phyloP scores from a whole-genome alignment of 1,284 basidiomycete species.

The Ustilago nuda region DNA sequence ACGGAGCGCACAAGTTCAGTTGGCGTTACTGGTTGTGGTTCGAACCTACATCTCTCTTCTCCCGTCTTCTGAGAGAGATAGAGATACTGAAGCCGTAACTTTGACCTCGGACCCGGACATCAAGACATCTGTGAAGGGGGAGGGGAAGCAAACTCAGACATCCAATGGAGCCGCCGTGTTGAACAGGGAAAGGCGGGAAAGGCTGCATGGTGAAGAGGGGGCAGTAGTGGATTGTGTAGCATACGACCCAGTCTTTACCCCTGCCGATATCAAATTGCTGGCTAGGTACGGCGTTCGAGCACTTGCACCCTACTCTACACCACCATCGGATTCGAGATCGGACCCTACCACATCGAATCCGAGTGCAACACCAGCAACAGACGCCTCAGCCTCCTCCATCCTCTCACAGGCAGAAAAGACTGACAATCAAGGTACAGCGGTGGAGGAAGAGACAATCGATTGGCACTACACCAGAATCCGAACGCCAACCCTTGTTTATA shows the following conservation, averaged over 20 bases:
- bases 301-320: not conserved
- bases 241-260: conserved; percentile 39
- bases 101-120: not conserved
- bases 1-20: conserved; percentile 34
- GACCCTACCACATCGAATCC: not conserved
- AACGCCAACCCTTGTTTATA: conserved; percentile 28
- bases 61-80: too few relatives aligned
- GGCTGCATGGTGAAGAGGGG: not conserved
- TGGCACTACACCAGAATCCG: conserved; percentile 1
- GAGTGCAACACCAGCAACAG: not conserved
- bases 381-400: not conserved
- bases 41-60: conserved; percentile 1
- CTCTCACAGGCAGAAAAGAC: not conserved
- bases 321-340: not conserved
- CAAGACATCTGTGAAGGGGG: not conserved
- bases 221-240: conserved; percentile 16
- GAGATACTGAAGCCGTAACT: too few relatives aligned
- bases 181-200: too few relatives aligned
- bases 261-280: conserved; percentile 1
- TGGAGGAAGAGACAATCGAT: conserved; percentile 6
- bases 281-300: not conserved
- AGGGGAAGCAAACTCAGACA: too few relatives aligned
- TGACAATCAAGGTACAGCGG: too few relatives aligned
- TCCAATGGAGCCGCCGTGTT: too few relatives aligned
- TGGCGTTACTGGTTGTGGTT: conserved; percentile 32